These are phyloP conservation scores for Moricandia moricandioides DNA, from an alignment of 345 rosid species.

Conservation along the genomic window DNA sequence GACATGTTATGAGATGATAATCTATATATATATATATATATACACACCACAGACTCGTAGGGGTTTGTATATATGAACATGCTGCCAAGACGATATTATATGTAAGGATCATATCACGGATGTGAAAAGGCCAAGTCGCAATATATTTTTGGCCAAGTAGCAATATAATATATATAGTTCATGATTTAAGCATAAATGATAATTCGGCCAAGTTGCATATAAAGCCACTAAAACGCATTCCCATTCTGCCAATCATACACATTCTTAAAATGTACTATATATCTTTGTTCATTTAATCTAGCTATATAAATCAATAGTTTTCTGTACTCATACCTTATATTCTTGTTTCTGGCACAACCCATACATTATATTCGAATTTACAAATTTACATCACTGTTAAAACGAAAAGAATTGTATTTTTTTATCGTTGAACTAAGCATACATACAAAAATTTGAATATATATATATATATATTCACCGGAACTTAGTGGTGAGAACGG, in stretches of 20 bases:
- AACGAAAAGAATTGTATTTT: too few relatives aligned
- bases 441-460: too few relatives aligned
- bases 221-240: slow-evolving; percentile 21
- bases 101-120: slow-evolving; percentile 24
- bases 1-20: neutral
- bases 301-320: too few relatives aligned
- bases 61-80: neutral
- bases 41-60: neutral
- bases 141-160: slow-evolving; percentile 22
- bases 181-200: neutral
- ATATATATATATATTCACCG: too few relatives aligned
- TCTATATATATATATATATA: neutral
- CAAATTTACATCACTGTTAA: too few relatives aligned
- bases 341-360: too few relatives aligned
- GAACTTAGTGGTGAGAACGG: too few relatives aligned
- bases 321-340: too few relatives aligned
- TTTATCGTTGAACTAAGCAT: too few relatives aligned
- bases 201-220: slow-evolving; percentile 27
- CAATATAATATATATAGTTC: neutral
- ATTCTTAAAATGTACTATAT: neutral
- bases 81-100: neutral
- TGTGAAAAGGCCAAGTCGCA: slow-evolving; percentile 34
- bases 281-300: neutral
- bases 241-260: slow-evolving; percentile 14
- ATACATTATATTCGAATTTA: too few relatives aligned